Evolutionary conservation across 805 yeast species (phyloP), one percentile per base, ranked within the genome.

Genomic region (Teunomyces atbi): DNA sequence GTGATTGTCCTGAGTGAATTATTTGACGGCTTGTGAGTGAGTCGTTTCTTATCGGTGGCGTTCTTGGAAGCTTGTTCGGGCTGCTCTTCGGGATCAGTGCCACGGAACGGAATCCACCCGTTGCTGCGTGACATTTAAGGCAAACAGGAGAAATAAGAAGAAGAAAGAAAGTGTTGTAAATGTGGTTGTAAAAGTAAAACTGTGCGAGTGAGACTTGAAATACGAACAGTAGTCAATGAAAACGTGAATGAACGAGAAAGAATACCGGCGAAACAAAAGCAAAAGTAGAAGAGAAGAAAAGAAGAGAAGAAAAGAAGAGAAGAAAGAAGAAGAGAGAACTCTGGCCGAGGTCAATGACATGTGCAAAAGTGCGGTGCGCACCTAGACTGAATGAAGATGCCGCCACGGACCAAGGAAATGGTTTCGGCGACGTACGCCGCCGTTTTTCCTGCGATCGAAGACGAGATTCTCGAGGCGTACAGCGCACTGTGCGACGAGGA

Each of bases 381-480:
- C 20, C 20, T 5, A 5, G 5, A 19, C 20, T 19, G 5, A 4
- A 5, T 19, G 5, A 19, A 3, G 20, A 19, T 5, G 20, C 3
- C 5, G 20, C 5, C 20, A 19, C 20, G 15, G 10, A 28, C 30
- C 30, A 12, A n/a, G 1, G 8, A 20, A n/a, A 1, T 28, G 21
- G 41, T 12, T 26, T 27, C 16, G 13, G 19, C 41, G 16, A 10
- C 30, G 26, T 66, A 60, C 41, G 46, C 49, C 11, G 45, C 37
- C 2, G 45, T 62, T 5, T 43, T 53, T 6, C 52, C 59, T 0
- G 53, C 52, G 2, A 56, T 58, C 16, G 74, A 69, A 45, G 69
- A 64, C 16, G 74, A 73, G 49, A 60, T 71, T 6, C 53, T 73
- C 10, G 68, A 62, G 26, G 60, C 51, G 1, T 73, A 69, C 49